Conservation (phyloP, 768 basidiomycete species). For the Suillus subalutaceus region DNA sequence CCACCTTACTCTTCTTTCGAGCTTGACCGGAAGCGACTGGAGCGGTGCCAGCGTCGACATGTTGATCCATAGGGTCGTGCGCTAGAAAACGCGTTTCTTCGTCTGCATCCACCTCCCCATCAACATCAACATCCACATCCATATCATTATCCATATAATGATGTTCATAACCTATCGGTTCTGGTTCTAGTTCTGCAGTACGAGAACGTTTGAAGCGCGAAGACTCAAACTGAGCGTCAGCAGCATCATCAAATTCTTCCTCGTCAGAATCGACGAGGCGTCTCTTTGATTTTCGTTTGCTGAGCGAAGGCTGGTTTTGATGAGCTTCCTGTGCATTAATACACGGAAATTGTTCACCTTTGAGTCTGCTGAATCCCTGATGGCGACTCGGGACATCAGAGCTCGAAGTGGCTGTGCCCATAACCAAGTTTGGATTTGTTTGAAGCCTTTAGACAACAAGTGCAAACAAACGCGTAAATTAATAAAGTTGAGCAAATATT, state of each 20-base stretch:
- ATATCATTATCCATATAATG: constrained; percentile 50
- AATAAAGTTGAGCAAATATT: not conserved
- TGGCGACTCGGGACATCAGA: constrained; percentile 8
- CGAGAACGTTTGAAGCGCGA: constrained; percentile 29
- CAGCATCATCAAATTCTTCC: constrained; percentile 33
- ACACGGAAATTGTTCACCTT: constrained; percentile 24
- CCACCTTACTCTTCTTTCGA: constrained; percentile 17
- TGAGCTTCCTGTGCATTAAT: constrained; percentile 2
- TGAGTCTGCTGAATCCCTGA: constrained; percentile 12
- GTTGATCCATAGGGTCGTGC: constrained; percentile 1
- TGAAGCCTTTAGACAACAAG: constrained; percentile 15
- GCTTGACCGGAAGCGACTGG: not conserved
- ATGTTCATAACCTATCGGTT: constrained; percentile 21
- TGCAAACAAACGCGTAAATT: constrained; percentile 24
- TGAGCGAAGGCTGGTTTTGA: constrained; percentile 22
- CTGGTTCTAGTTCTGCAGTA: constrained; percentile 30
- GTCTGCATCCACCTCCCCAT: constrained; percentile 40
- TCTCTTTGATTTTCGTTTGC: constrained; percentile 29
- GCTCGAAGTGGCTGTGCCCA: constrained; percentile 13
- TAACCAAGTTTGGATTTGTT: constrained; percentile 12
- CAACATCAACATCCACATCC: constrained; percentile 40
- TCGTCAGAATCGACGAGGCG: constrained; percentile 39
- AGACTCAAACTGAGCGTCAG: constrained; percentile 65
- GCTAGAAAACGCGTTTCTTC: constrained; percentile 29
- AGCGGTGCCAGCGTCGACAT: not conserved